Evolutionary conservation across 2,329 filamentous ascomycete genomes (phyloP).

Genomic region (Cytospora leucostoma): DNA sequence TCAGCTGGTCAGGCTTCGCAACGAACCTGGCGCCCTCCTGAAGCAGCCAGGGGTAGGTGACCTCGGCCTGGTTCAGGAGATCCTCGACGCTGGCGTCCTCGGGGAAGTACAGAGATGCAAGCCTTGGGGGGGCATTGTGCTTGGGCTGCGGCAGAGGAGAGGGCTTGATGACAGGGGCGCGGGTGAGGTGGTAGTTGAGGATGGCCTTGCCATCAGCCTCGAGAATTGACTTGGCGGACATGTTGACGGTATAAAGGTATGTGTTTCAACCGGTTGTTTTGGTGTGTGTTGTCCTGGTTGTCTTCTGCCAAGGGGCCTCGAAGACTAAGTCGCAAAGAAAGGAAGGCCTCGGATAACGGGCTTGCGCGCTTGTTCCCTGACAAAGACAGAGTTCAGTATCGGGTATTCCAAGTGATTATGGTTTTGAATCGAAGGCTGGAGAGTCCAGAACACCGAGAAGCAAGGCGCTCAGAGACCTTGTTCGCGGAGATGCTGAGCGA

Average conservation of each 20-base stretch:
- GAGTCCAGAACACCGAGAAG: not conserved
- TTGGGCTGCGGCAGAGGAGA: conserved; percentile 84
- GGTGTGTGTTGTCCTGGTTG: conserved; percentile 15
- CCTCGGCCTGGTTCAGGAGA: conserved; percentile 92
- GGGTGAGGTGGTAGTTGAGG: conserved; percentile 99
- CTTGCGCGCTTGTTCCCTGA: conserved; percentile 19
- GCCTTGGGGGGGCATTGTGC: conserved; percentile 90
- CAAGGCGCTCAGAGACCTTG: conserved; percentile 6
- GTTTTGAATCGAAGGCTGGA: not conserved
- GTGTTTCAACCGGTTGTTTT: conserved; percentile 27
- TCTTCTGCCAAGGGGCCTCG: conserved; percentile 20
- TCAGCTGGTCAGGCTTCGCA: conserved; percentile 96
- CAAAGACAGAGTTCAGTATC: conserved; percentile 20
- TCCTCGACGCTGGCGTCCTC: conserved; percentile 81
- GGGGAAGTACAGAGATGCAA: conserved; percentile 90
- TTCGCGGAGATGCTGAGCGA: conserved; percentile 4
- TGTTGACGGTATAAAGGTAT: conserved; percentile 45
- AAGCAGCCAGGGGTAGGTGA: conserved; percentile 95
- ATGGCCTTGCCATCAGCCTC: conserved; percentile 99
- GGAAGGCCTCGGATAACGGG: conserved; percentile 18
- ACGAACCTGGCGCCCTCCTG: conserved; percentile 85
- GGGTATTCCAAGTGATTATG: conserved; percentile 19
- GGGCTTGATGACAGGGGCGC: conserved; percentile 95
- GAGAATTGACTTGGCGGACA: conserved; percentile 96
- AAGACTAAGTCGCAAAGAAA: conserved; percentile 27